Evolutionary conservation across 805 yeast species (phyloP).

Genomic region (Kluyveromyces siamensis): DNA sequence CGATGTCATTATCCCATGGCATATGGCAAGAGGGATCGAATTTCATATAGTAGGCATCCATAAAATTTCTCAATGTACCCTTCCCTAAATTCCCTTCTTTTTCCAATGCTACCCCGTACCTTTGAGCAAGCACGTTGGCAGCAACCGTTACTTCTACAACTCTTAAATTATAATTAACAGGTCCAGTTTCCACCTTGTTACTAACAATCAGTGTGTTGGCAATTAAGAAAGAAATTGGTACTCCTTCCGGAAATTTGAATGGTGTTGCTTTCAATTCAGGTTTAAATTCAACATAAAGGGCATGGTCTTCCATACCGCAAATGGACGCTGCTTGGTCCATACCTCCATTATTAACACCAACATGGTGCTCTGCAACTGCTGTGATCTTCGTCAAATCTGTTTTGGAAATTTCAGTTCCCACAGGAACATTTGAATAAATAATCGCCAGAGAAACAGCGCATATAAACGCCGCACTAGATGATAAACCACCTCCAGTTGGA

Average conservation of each 20-base stretch:
- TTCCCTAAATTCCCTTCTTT: constrained; percentile 44
- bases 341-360: constrained; percentile 73
- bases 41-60: constrained; percentile 39
- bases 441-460: constrained; percentile 54
- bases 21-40: constrained; percentile 11
- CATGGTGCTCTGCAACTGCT: constrained; percentile 57
- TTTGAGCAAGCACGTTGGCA: constrained; percentile 46
- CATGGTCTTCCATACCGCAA: constrained; percentile 50
- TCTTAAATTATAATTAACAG: constrained; percentile 57
- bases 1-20: constrained; percentile 41
- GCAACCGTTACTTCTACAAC: constrained; percentile 69
- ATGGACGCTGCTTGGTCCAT: constrained; percentile 71
- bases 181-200: constrained; percentile 63
- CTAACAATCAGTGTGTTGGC: constrained; percentile 56
- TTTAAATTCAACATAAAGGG: constrained; percentile 49
- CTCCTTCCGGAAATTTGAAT: constrained; percentile 42
- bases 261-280: constrained; percentile 50
- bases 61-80: constrained; percentile 57
- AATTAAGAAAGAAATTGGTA: constrained; percentile 44
- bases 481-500: constrained; percentile 65
- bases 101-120: constrained; percentile 34
- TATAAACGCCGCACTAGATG: constrained; percentile 66
- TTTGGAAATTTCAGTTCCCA: constrained; percentile 32
- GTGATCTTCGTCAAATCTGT: constrained; percentile 49
- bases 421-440: constrained; percentile 42